A percentile compares a stretch with the other conserved stretches of the same genome.
Evolutionary conservation across 2,329 filamentous ascomycete genomes (phyloP).

Genomic region (Lithohypha guttulata): DNA sequence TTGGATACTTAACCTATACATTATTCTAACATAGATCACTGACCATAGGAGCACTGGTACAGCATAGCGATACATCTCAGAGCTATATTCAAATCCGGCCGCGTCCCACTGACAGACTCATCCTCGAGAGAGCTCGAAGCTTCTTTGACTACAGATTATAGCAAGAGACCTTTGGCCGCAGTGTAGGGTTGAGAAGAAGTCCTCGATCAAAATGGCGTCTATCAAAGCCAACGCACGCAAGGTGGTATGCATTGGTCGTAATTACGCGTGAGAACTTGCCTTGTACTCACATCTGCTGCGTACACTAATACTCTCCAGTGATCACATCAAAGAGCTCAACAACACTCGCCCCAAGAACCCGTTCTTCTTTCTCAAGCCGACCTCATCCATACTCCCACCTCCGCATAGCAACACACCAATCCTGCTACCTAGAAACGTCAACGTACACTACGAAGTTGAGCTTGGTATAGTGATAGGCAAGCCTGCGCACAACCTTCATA

Average conservation of each 20-base stretch:
- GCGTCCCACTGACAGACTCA: too few species aligned
- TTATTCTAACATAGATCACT: too few species aligned
- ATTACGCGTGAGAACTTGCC: constrained; percentile 73
- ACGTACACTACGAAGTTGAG: constrained; percentile 91
- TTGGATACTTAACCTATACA: too few species aligned
- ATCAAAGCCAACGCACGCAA: constrained; percentile 51
- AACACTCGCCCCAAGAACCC: constrained; percentile 82
- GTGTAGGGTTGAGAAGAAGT: constrained; percentile 98
- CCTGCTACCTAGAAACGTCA: constrained; percentile 69
- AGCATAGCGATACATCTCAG: too few species aligned
- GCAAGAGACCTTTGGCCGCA: too few species aligned
- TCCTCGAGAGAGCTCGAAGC: too few species aligned
- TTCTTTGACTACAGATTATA: too few species aligned
- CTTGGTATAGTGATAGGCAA: constrained; percentile 65
- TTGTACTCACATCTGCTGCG: constrained; percentile 9
- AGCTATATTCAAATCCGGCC: too few species aligned
- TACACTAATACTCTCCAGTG: constrained; percentile 40
- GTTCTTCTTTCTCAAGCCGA: constrained; percentile 97
- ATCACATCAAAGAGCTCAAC: constrained; percentile 87
- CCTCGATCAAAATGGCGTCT: constrained; percentile 56
- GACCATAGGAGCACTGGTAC: too few species aligned
- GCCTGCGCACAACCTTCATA: constrained; percentile 55
- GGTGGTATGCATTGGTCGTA: constrained; percentile 86
- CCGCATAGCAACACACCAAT: constrained; percentile 63
- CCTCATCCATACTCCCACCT: constrained; percentile 65